Percentiles rank a stretch among this genome's conserved stretches.
These are phyloP conservation scores for Echites panduratus DNA, from an alignment of 257 asterid species.

Conservation along the genomic window DNA sequence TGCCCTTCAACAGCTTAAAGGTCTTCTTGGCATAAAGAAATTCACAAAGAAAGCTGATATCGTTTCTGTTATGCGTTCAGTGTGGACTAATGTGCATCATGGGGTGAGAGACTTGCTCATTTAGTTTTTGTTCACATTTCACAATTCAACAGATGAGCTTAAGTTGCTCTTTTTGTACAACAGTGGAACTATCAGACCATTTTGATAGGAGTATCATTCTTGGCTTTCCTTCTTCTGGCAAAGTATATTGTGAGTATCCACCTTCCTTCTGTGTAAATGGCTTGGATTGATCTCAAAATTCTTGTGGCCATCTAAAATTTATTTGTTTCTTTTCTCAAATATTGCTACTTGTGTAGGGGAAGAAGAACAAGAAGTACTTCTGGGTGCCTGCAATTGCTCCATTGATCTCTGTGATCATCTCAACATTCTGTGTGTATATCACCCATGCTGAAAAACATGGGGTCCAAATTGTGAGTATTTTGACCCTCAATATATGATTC, in stretches of 20 bases:
- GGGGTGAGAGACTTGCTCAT: slow-evolving; percentile 40
- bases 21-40: slow-evolving; percentile 51
- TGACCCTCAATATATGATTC: neutral
- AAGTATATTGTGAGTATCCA: slow-evolving; percentile 64
- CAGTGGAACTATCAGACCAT: slow-evolving; percentile 89
- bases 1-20: slow-evolving; percentile 77
- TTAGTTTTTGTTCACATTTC: too few relatives aligned
- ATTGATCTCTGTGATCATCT: slow-evolving; percentile 51
- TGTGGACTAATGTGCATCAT: slow-evolving; percentile 38
- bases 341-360: slow-evolving; percentile 39
- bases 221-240: slow-evolving; percentile 48
- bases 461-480: slow-evolving; percentile 49
- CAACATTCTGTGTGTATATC: slow-evolving; percentile 56
- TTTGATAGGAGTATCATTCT: slow-evolving; percentile 52
- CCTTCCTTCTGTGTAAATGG: neutral
- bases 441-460: slow-evolving; percentile 66
- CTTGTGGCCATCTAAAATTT: neutral
- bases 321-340: neutral
- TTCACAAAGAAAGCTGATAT: slow-evolving; percentile 65
- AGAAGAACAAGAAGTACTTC: slow-evolving; percentile 48
- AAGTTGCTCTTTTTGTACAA: neutral
- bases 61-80: slow-evolving; percentile 63
- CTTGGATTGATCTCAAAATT: neutral
- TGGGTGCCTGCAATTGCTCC: slow-evolving; percentile 88
- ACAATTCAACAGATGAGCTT: too few relatives aligned